Evolutionary conservation across 2,329 filamentous ascomycete genomes (phyloP), one percentile per base, ranked within the genome.

Genomic region (Raffaelea deltoideospora): DNA sequence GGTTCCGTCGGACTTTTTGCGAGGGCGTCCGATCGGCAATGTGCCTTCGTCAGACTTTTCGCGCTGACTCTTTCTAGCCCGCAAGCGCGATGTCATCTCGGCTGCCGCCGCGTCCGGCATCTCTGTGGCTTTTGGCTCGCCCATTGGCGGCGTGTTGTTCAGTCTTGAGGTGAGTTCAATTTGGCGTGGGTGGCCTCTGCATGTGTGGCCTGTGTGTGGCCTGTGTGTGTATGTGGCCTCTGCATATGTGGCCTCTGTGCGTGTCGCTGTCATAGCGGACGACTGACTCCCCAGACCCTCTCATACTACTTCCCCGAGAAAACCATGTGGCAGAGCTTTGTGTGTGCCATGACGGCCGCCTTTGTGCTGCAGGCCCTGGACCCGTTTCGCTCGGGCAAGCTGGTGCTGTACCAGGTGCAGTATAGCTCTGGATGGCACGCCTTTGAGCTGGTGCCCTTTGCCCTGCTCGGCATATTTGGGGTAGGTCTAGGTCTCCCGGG

Each of bases 281-380:
- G n/a, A n/a, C n/a, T n/a, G n/a, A n/a, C n/a, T n/a, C n/a, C 17
- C 10, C 37, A 82, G 72, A 85, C 93, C 69, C 65, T 96, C 3
- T 93, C 86, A 1, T 96, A 95, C 55, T 96, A 95, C 57, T 96
- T 96, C 48, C 88, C 90, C 0, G 88, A 96, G 59, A 96, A 96
- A 58, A 96, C 90, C 10, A 96, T 98, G 90, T 98, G 90, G 90
- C 90, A 95, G 55, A 94, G 86, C 50, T 98, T 98, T 52, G 90
- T 98, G 29, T 96, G 90, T 50, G 90, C 90, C 53, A 96, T 96
- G 87, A 84, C 93, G n/a, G 90, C 87, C 14, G 88, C 90, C 15
- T 84, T 96, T 27, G 85, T 86, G 13, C 66, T 98, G 5, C 88
- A 96, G 56, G 84, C 84, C 5, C 72, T 94, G 43, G 90, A 98